These are phyloP conservation scores for Ceratobasidium papillatum DNA, from an alignment of 1,284 basidiomycete genomes.

Conservation along the genomic window DNA sequence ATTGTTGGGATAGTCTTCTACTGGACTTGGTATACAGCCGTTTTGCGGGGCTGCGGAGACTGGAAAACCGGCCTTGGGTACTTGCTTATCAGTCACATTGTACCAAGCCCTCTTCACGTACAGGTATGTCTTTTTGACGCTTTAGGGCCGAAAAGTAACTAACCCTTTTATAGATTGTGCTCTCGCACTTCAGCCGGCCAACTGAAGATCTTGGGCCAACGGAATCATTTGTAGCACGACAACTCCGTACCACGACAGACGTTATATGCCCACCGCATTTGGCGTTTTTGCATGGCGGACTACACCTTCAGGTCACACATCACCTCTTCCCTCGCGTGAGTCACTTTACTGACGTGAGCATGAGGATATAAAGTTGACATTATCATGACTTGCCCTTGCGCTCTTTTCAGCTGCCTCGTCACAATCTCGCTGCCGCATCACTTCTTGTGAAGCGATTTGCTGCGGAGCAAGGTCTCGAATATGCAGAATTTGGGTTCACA, in stretches of 20 bases:
- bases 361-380: not conserved
- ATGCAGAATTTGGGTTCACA: conserved; percentile 90
- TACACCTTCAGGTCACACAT: conserved; percentile 95
- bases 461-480: conserved; percentile 81
- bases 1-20: conserved; percentile 73
- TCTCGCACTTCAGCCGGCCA: conserved; percentile 97
- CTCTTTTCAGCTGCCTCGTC: conserved; percentile 71
- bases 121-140: conserved; percentile 57
- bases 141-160: not conserved
- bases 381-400: not conserved
- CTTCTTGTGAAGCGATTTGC: conserved; percentile 87
- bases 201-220: conserved; percentile 89
- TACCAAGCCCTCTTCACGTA: conserved; percentile 85
- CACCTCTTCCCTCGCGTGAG: conserved; percentile 87
- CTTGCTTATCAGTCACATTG: conserved; percentile 79
- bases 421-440: conserved; percentile 87
- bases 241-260: conserved; percentile 95
- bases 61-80: conserved; percentile 74
- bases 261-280: conserved; percentile 71
- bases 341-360: not conserved
- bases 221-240: conserved; percentile 93
- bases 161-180: conserved; percentile 77
- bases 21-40: conserved; percentile 78
- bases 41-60: conserved; percentile 69
- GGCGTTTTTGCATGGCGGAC: conserved; percentile 66